Conservation (phyloP, 352 stramenopile species). For the Phytophthora hybrid region DNA sequence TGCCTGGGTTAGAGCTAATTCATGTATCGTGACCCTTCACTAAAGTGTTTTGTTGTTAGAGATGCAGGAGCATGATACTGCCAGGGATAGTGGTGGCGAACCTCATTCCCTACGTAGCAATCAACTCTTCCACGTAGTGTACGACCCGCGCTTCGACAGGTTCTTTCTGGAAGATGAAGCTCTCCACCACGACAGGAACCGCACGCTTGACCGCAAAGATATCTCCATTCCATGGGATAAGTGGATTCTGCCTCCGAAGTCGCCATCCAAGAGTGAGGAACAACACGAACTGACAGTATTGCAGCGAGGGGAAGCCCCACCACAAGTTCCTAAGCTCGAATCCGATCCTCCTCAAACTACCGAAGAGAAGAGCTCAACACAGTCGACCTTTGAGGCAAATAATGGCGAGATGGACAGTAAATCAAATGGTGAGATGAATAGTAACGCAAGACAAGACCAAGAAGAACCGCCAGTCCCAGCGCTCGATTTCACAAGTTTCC, state of each 20-base stretch:
- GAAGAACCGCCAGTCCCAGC: neutral
- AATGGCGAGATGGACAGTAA: too few relatives aligned
- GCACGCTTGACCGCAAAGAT: slow-evolving; percentile 1
- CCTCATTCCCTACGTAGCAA: neutral
- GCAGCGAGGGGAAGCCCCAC: neutral
- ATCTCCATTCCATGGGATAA: slow-evolving; percentile 48
- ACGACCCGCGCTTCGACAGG: slow-evolving; percentile 51
- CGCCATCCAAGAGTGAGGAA: neutral
- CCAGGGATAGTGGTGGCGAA: neutral
- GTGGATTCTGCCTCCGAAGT: slow-evolving; percentile 46
- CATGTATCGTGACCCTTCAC: slow-evolving; percentile 20
- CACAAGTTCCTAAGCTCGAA: neutral
- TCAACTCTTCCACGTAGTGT: slow-evolving; percentile 50
- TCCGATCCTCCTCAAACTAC: neutral
- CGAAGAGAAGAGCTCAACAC: neutral
- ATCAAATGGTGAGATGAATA: neutral
- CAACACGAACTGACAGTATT: neutral
- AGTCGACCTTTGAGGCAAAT: neutral
- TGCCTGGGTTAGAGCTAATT: slow-evolving; percentile 20
- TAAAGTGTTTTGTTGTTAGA: neutral
- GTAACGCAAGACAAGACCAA: neutral
- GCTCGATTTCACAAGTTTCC: slow-evolving; percentile 26
- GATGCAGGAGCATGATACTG: slow-evolving; percentile 17
- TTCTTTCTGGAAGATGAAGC: slow-evolving; percentile 57
- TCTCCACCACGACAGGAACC: slow-evolving; percentile 5